Percentiles rank a stretch among this genome's conserved stretches.
These are phyloP conservation scores for Calonectria crousiana DNA, from an alignment of 2,329 filamentous ascomycete genomes.

Conservation along the genomic window DNA sequence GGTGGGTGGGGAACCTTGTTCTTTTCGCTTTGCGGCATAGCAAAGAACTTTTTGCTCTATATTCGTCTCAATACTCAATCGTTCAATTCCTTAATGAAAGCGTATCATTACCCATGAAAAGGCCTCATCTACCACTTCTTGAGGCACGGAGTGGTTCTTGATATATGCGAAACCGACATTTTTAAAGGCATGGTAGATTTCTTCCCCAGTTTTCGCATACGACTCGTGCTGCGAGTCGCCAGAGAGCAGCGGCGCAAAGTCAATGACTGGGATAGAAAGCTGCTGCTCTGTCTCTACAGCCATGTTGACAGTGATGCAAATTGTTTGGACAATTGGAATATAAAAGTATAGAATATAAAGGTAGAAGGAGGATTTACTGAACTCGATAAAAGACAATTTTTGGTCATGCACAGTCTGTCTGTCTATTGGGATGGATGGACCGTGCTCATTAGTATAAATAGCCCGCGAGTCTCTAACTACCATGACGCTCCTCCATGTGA, in stretches of 20 bases:
- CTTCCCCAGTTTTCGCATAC: conserved; percentile 23
- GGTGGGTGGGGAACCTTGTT: conserved; percentile 45
- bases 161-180: conserved; percentile 51
- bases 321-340: neutral
- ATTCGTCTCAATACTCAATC: conserved; percentile 21
- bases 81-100: neutral
- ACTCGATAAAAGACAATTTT: neutral
- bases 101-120: conserved; percentile 48
- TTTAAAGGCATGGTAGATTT: conserved; percentile 47
- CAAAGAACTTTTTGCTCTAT: conserved; percentile 45
- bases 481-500: neutral
- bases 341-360: neutral
- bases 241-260: conserved; percentile 31
- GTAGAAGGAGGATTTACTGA: neutral
- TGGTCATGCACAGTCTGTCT: neutral
- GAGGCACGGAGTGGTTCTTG: conserved; percentile 50
- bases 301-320: neutral
- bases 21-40: conserved; percentile 45
- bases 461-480: neutral
- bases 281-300: neutral
- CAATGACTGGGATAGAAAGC: conserved; percentile 37
- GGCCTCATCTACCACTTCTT: conserved; percentile 51
- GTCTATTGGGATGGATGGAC: neutral
- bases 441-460: neutral
- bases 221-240: conserved; percentile 16